Base-by-base conservation (phyloP, 306 rosid genomes). In the Citrullus mucosospermus region DNA sequence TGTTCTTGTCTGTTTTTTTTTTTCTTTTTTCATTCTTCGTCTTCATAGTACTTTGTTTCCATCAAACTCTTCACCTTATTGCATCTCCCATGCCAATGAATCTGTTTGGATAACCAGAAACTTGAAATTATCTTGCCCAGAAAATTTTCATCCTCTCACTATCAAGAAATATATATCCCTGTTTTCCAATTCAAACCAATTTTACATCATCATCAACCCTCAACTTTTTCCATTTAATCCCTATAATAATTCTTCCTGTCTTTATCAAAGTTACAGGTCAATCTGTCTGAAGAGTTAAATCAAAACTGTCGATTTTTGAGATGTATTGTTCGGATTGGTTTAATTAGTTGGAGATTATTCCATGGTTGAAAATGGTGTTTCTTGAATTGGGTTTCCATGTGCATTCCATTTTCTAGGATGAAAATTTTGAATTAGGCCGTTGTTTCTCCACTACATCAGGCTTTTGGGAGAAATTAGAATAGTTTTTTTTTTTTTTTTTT, bases 21-120 rank as follows among this genome's bases (percentile, higher is more conserved):
- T 63, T 15, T 75, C 18, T 54, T 9, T 77, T 80, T 53, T 7
- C 0, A 15, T 9, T 0, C 9, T 39, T 77, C 79, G 44, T 46
- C 41, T 34, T 67, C 38, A 2, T 74, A 82, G 75, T 78, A 80
- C 82, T 25, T 7, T 78, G 63, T 53, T 58, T 66, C 60, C 79
- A 65, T 74, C 44, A 30, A 61, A 4, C 4, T 34, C 1, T 48
- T 6, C 14, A 59, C 66, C 34, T 4, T 22, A 22, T 20, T 20
- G 9, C 15, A 25, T 15, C 6, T 46, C 51, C 51, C 51, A 46
- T 5, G 36, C 17, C 16, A 12, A 25, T 32, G 17, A 11, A 38
- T 39, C 51, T 66, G 50, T 18, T 38, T 66, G 16, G 73, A 39
- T 66, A 18, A 18, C 51, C 8, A 39, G 50, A 39, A 66, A 38